Base-by-base conservation (phyloP, 2,329 filamentous ascomycete species). In the Clarireedia hainanense region DNA sequence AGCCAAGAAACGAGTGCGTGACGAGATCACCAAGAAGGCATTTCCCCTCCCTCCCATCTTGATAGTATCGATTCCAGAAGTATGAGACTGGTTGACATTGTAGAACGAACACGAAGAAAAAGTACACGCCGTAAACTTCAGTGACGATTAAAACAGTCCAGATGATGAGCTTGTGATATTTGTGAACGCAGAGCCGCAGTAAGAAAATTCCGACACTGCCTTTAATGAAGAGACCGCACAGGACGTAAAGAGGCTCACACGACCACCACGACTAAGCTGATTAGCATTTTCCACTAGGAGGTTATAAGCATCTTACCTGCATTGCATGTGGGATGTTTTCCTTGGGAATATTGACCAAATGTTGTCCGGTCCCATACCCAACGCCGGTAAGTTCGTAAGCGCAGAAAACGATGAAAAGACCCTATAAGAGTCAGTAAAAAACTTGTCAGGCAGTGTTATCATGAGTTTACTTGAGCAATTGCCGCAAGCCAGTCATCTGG, bases 181-280 rank as follows among this genome's bases (percentile, higher is more conserved):
- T 43, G 17, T 43, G 12, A 17, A 57, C 68, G 61, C 59, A 67
- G 37, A 74, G 70, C 34, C 72, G 68, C 26, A 73, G 55, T 14
- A 74, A 63, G 57, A 74, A 72, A 47, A 73, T 59, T 43, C 69
- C 68, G 24, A 74, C 69, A 50, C 69, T 71, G 52, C 70, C 65
- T 59, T 74, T 74, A 40, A 73, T 61, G 5, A 69, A 59, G 26
- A 72, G 67, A 23, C 69, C 71, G 10, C 70, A 68, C 14, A 70
- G 56, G 15, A 73, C 65, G 48, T 74, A 74, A 24, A 65, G 61
- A 7, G 70, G 60, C 52, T 74, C 72, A 17, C 68, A 72, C 2
- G 65, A 64, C 70, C 71, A 74, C 66, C 66, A 68, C 65, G 63
- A 66, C 61, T 66, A 27, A 42, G 27, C 9, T 34, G 30, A 34